These are phyloP conservation scores for Russula abietina DNA, from an alignment of 768 basidiomycete species.

Conservation along the genomic window DNA sequence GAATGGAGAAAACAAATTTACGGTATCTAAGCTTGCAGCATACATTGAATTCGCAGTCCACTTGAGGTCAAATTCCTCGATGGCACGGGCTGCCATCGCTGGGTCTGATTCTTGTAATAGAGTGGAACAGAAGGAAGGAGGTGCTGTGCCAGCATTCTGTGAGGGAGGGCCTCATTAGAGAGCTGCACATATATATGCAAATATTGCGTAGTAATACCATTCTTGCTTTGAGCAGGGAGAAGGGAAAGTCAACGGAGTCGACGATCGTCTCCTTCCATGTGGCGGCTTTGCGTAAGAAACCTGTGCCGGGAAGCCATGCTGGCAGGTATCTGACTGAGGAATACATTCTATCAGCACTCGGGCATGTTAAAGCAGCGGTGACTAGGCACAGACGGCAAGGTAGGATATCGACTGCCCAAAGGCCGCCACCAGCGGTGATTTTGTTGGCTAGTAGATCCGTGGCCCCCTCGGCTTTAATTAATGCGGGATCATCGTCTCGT, in stretches of 20 bases:
- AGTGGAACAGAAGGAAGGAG: conserved; percentile 41
- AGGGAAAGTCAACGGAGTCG: conserved; percentile 60
- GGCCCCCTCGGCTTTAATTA: conserved; percentile 40
- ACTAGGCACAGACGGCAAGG: conserved; percentile 30
- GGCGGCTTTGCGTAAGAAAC: conserved; percentile 55
- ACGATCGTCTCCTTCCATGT: conserved; percentile 60
- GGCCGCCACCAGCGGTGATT: conserved; percentile 39
- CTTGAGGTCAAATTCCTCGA: conserved; percentile 60
- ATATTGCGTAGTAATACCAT: conserved; percentile 40
- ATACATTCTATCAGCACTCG: not conserved
- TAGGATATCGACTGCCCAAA: conserved; percentile 40
- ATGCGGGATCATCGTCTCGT: conserved; percentile 37
- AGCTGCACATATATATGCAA: conserved; percentile 39
- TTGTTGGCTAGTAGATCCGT: conserved; percentile 39
- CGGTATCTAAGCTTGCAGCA: conserved; percentile 56
- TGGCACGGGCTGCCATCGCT: conserved; percentile 27
- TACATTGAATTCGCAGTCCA: conserved; percentile 87
- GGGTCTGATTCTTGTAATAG: conserved; percentile 46
- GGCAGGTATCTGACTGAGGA: conserved; percentile 50
- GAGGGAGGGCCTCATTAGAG: not conserved
- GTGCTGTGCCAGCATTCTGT: conserved; percentile 36
- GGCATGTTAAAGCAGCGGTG: conserved; percentile 19
- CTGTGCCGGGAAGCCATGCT: conserved; percentile 59
- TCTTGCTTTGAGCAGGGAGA: conserved; percentile 48
- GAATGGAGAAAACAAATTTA: conserved; percentile 29